phyloP scores from a whole-genome alignment of 2,329 filamentous ascomycete species.

The Fusarium sulawesiense region DNA sequence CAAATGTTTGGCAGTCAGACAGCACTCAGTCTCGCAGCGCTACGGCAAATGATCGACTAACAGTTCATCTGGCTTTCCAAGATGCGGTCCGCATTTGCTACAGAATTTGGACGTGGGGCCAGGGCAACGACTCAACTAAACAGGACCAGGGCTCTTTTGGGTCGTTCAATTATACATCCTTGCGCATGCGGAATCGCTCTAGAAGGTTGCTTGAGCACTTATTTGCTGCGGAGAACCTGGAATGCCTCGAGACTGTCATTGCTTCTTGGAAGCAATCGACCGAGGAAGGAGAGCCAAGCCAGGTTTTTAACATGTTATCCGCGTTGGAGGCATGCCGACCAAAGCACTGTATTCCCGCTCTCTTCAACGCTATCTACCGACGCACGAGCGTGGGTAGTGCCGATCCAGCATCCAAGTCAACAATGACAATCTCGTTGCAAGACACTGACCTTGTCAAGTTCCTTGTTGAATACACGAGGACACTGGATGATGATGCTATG shows the following conservation, averaged over 20 bases:
- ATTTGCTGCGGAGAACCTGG: conserved; percentile 89
- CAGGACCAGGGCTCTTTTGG: conserved; percentile 77
- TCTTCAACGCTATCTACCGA: conserved; percentile 97
- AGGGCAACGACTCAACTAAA: conserved; percentile 66
- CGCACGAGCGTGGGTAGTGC: conserved; percentile 86
- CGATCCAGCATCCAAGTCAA: conserved; percentile 84
- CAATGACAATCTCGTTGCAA: conserved; percentile 84
- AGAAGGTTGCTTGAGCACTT: conserved; percentile 90
- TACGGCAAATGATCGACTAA: conserved; percentile 92
- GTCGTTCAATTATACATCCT: conserved; percentile 89
- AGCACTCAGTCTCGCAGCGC: conserved; percentile 79
- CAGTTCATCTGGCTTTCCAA: conserved; percentile 95
- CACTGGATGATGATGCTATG: conserved; percentile 95
- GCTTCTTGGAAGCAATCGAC: conserved; percentile 78
- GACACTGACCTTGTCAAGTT: conserved; percentile 90
- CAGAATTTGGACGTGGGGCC: conserved; percentile 94
- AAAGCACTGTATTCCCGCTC: conserved; percentile 89
- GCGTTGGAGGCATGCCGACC: conserved; percentile 92
- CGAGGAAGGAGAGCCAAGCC: conserved; percentile 62
- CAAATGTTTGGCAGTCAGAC: conserved; percentile 87
- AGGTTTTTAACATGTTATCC: conserved; percentile 87
- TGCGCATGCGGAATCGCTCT: conserved; percentile 90
- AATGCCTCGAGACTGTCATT: conserved; percentile 92
- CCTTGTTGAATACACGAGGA: conserved; percentile 87
- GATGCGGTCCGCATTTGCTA: conserved; percentile 94